Base-by-base conservation (phyloP, 495 filamentous ascomycete genomes). In the Xylaria longipes region DNA sequence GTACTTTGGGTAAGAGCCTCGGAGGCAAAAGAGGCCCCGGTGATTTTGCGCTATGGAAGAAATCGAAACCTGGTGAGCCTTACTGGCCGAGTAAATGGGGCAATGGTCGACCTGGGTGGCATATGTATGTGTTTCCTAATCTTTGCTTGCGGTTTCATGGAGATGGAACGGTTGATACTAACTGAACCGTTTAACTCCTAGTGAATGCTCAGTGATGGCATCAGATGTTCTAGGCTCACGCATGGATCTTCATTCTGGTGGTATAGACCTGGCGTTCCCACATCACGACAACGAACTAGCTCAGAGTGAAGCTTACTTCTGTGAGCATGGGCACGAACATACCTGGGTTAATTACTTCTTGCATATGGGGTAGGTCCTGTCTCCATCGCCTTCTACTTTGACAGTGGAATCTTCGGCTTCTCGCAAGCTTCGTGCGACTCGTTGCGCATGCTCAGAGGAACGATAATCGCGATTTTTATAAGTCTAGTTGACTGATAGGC, bases 211-310 rank as follows among this genome's bases (percentile, higher is more conserved):
- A 1, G 95, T 93, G 2, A 99, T 99, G 96, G 94, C 95, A 1
- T 94, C 91, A 3, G 92, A 93, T 68, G 89, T 92, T 41, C 84
- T 99, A 6, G 96, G 95, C 9, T 83, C 88, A 52, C 84, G 89
- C 67, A 92, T 99, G 80, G 96, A 99, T 81, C 92, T 98, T 63
- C 95, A 98, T 79, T 95, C 93, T 27, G 96, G 96, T 11, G 96
- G 96, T 46, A 91, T 97, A 65, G 96, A 99, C 80, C 86, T 98
- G 65, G 91, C 91, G 8, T 98, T 98, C 80, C 96, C 96, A 1
- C 96, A 99, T 81, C 96, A 98, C 77, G 96, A 98, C 78, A 98
- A 97, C 72, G 95, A 98, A 81, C 83, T 98, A 61, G 96, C 96
- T 0, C 96, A 98, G 82, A 94, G 91, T 73, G 95, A 98, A 80